phyloP scores from a whole-genome alignment of 768 basidiomycete species.

The Trametes meyenii region DNA sequence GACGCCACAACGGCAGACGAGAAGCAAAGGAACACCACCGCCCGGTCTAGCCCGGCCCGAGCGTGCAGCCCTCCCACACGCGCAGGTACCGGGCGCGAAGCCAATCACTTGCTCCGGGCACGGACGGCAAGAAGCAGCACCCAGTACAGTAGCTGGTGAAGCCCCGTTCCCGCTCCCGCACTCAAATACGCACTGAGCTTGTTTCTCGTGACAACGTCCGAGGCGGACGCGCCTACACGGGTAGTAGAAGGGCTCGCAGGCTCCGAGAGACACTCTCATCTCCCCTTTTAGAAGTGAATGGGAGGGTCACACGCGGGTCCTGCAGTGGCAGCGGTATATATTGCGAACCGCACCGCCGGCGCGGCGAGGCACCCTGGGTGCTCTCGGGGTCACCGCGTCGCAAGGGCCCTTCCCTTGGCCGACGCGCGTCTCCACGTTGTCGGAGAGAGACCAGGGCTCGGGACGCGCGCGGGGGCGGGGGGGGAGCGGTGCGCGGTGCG shows the following conservation, averaged over 20 bases:
- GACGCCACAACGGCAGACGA: neutral
- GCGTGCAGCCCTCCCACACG: neutral
- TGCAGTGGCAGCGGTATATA: neutral
- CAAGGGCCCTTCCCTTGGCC: neutral
- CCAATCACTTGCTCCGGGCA: neutral
- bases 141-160: neutral
- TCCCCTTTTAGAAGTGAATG: neutral
- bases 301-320: neutral
- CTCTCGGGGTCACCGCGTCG: too few species aligned
- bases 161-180: neutral
- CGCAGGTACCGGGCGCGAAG: neutral
- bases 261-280: neutral
- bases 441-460: neutral
- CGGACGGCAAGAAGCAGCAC: too few species aligned
- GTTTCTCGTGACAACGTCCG: neutral
- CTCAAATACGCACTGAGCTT: neutral
- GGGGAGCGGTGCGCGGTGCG: neutral
- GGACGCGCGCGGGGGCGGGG: neutral
- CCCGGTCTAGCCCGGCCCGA: neutral
- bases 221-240: too few species aligned
- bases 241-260: neutral
- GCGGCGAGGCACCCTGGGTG: neutral
- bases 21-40: neutral
- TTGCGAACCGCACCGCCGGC: neutral
- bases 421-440: neutral